Base-by-base conservation (phyloP, 805 yeast species). In the Debaryomyces maramus region DNA sequence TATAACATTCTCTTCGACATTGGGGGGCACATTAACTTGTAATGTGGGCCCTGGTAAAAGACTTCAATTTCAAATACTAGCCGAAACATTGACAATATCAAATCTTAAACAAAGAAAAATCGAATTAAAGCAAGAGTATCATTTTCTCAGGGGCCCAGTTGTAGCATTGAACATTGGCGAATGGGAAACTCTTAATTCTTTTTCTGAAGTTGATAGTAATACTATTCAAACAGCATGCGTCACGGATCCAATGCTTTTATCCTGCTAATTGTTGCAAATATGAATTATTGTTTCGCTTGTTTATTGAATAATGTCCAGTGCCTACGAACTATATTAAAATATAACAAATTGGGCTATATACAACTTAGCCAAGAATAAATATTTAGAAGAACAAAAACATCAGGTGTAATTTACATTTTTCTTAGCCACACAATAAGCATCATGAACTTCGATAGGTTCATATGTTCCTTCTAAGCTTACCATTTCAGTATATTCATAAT, bases 381-480 rank as follows among this genome's bases (percentile, higher is more conserved):
- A n/a, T n/a, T n/a, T n/a, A n/a, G n/a, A n/a, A n/a, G n/a, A n/a
- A n/a, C n/a, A n/a, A n/a, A n/a, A 24, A 24, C 11, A 19, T 28
- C 6, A 28, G 27, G 34, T 28, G 39, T 30, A 18, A 14, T 14
- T 14, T 18, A 37, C 27, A 13, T 47, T 44, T 35, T 45, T 53
- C 27, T 41, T 47, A 5, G 66, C 66, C 11, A 34, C 41, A 71
- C 99, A 93, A 61, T 68, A 85, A 6, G 86, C 84, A 65, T 93
- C 99, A 32, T 79, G 78, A n/a, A 93, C 80, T 55, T 84, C 89
- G 32, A 88, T 77, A 5, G 97, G 97, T 61, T 90, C 96, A 56
- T 93, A 93, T 3, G 88, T 84, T 33, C 99, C 99, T 60, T 90
- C 97, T 48, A 88, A 66, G 50, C 87, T 85, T 2, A 96, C 91